A percentile compares a stretch with the other conserved stretches of the same genome.
These are phyloP conservation scores for Nitzschia putrida DNA, from an alignment of 108 stramenopile species.

Conservation along the genomic window DNA sequence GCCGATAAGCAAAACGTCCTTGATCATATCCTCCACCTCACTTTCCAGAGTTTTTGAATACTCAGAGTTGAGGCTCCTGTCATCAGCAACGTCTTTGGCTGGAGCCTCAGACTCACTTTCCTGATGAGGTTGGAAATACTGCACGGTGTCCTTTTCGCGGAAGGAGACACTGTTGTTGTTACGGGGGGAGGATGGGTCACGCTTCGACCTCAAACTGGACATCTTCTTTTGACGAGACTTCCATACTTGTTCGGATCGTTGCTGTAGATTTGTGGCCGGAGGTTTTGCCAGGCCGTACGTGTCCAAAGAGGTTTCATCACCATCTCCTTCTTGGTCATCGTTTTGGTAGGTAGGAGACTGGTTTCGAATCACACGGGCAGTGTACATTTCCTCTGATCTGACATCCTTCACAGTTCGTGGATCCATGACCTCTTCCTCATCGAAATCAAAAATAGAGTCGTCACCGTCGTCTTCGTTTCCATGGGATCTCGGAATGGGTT, in stretches of 20 bases:
- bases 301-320: conserved; percentile 29
- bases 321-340: conserved; percentile 5
- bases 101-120: not conserved
- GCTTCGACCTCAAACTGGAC: conserved; percentile 12
- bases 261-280: conserved; percentile 19
- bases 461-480: conserved; percentile 1
- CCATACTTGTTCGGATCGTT: conserved; percentile 46
- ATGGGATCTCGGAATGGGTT: too few species aligned
- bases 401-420: not conserved
- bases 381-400: conserved; percentile 1
- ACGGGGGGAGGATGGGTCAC: conserved; percentile 3
- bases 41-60: conserved; percentile 52
- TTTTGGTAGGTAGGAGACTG: conserved; percentile 4
- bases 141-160: conserved; percentile 26
- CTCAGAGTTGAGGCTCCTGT: conserved; percentile 38
- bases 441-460: conserved; percentile 23
- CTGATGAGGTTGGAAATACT: conserved; percentile 33
- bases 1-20: conserved; percentile 63
- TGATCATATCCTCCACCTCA: conserved; percentile 63
- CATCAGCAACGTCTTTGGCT: conserved; percentile 5
- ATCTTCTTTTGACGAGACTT: conserved; percentile 30
- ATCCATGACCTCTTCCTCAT: not conserved
- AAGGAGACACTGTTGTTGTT: conserved; percentile 25
- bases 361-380: not conserved
- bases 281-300: not conserved